Conservation (phyloP, 345 rosid genomes). For the Sapria himalayana region DNA sequence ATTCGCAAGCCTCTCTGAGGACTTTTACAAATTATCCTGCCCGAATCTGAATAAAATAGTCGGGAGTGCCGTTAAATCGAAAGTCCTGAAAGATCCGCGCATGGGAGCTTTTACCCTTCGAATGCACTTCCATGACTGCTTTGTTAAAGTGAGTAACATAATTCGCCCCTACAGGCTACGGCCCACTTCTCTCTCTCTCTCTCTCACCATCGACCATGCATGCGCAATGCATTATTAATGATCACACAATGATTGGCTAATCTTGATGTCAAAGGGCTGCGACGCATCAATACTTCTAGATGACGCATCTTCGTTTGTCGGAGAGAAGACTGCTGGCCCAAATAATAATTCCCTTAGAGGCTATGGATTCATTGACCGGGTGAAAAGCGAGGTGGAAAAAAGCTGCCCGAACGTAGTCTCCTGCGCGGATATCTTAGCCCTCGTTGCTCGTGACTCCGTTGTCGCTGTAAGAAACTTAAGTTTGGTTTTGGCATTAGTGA, state of each 20-base stretch:
- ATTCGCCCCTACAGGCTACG: background rate
- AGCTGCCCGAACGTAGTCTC: slow-evolving; percentile 17
- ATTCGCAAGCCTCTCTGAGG: slow-evolving; percentile 47
- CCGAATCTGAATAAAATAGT: slow-evolving; percentile 68
- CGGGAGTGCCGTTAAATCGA: slow-evolving; percentile 39
- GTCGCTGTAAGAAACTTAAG: no score
- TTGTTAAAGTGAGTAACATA: slow-evolving; percentile 42
- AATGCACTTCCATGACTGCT: slow-evolving; percentile 95
- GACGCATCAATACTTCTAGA: slow-evolving; percentile 21
- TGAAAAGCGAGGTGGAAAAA: slow-evolving; percentile 16
- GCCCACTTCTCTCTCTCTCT: background rate
- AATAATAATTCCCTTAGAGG: slow-evolving; percentile 16
- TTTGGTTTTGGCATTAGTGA: no score
- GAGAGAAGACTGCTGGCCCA: slow-evolving; percentile 18
- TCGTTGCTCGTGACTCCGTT: slow-evolving; percentile 17
- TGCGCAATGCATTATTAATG: no score
- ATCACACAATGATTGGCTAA: background rate
- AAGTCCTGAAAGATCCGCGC: slow-evolving; percentile 41
- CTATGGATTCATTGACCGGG: slow-evolving; percentile 16
- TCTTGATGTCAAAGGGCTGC: slow-evolving; percentile 12
- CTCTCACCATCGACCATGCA: no score
- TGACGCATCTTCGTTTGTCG: slow-evolving; percentile 14
- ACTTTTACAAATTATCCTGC: slow-evolving; percentile 53
- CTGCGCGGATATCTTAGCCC: slow-evolving; percentile 19
- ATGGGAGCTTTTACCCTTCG: slow-evolving; percentile 73